Conservation (phyloP, 768 basidiomycete species). For the Gymnopilus junonius region DNA sequence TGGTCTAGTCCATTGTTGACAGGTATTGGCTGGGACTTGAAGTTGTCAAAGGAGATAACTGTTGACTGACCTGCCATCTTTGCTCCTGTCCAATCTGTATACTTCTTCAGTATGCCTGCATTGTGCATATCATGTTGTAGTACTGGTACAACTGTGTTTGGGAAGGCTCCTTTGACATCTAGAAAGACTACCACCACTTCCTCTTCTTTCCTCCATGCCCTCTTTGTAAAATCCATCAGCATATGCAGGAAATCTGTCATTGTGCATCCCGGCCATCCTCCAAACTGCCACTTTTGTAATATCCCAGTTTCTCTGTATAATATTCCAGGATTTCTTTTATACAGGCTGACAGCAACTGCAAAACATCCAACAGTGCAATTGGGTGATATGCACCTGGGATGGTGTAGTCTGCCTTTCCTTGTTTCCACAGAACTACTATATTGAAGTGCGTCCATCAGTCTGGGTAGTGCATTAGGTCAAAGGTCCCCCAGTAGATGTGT, state of each 20-base stretch:
- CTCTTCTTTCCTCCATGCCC: constrained; percentile 37
- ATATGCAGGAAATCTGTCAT: constrained; percentile 39
- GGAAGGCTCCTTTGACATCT: constrained; percentile 50
- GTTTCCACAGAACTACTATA: constrained; percentile 37
- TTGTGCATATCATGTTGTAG: constrained; percentile 38
- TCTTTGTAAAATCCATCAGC: constrained; percentile 37
- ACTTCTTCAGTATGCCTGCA: constrained; percentile 27
- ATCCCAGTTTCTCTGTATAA: constrained; percentile 33
- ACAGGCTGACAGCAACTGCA: neutral
- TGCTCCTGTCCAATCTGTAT: constrained; percentile 20
- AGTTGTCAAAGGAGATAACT: constrained; percentile 23
- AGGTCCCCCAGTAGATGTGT: constrained; percentile 33
- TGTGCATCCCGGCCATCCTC: constrained; percentile 39
- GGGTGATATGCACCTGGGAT: constrained; percentile 36
- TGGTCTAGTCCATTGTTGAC: constrained; percentile 28
- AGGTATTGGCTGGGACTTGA: constrained; percentile 11
- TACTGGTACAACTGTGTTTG: constrained; percentile 33
- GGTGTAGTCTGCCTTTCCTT: constrained; percentile 35
- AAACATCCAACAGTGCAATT: constrained; percentile 28
- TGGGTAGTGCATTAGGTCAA: constrained; percentile 29
- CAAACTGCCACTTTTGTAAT: constrained; percentile 40
- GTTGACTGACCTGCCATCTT: constrained; percentile 23
- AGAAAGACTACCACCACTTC: constrained; percentile 41
- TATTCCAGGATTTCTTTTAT: constrained; percentile 19
- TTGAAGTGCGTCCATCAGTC: constrained; percentile 27